These are phyloP conservation scores for Fusarium hostae DNA, from an alignment of 2,329 filamentous ascomycete species.

Conservation along the genomic window DNA sequence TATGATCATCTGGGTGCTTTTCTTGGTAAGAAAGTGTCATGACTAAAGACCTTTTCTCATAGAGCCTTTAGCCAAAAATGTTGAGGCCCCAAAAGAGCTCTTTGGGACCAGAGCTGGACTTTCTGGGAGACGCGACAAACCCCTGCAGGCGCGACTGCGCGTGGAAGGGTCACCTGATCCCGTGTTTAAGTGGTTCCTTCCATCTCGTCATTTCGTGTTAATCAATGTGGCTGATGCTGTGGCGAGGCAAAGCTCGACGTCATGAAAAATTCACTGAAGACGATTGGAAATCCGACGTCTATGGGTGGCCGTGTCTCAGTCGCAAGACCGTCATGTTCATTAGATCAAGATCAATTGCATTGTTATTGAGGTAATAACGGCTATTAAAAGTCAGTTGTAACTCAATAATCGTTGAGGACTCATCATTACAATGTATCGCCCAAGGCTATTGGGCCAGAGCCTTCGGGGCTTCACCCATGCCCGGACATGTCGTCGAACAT, in stretches of 20 bases:
- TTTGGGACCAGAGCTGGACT: slow-evolving; percentile 9
- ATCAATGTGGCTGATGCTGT: slow-evolving; percentile 33
- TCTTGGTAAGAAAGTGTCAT: slow-evolving; percentile 41
- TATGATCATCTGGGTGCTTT: slow-evolving; percentile 52
- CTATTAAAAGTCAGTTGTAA: not conserved
- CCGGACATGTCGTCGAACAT: slow-evolving; percentile 51
- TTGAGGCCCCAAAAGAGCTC: slow-evolving; percentile 1
- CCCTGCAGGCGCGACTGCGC: slow-evolving; percentile 48
- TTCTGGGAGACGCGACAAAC: slow-evolving; percentile 53
- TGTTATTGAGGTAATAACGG: not conserved
- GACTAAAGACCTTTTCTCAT: not conserved
- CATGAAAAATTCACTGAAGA: slow-evolving; percentile 41
- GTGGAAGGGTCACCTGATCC: slow-evolving; percentile 56
- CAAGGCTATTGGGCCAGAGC: slow-evolving; percentile 51
- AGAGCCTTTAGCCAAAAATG: not conserved
- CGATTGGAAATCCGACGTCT: slow-evolving; percentile 41
- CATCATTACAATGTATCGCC: slow-evolving; percentile 53
- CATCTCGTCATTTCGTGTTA: not conserved
- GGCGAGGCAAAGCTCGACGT: slow-evolving; percentile 38
- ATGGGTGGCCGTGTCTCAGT: slow-evolving; percentile 40
- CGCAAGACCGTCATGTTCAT: slow-evolving; percentile 20
- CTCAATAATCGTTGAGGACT: not conserved
- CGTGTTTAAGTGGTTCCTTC: slow-evolving; percentile 34
- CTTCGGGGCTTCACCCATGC: slow-evolving; percentile 51
- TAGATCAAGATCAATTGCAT: slow-evolving; percentile 16